Percentiles rank a stretch among this genome's conserved stretches.
Evolutionary conservation across 768 basidiomycete species (phyloP).

Genomic region (Termitomyces sp.): DNA sequence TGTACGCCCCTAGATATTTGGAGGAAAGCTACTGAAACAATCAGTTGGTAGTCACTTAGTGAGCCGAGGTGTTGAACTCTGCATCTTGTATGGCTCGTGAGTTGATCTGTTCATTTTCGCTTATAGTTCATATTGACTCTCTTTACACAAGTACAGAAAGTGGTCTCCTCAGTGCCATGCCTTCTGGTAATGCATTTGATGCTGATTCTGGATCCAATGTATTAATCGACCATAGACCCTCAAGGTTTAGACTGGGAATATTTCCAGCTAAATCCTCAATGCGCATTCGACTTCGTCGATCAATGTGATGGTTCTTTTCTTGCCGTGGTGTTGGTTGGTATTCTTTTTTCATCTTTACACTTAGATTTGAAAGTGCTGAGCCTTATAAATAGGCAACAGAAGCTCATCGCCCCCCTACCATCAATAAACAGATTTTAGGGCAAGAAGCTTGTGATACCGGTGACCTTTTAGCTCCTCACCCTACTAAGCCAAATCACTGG

Average conservation of each 20-base stretch:
- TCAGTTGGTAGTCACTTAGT: background rate
- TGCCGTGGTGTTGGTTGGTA: background rate
- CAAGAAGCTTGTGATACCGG: background rate
- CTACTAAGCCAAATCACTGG: background rate
- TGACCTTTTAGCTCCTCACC: background rate
- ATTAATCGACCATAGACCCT: background rate
- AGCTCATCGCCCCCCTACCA: background rate
- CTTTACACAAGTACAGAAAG: background rate
- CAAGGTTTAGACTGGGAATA: background rate
- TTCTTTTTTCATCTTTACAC: background rate
- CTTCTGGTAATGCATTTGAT: background rate
- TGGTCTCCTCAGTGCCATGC: background rate
- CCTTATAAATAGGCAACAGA: background rate
- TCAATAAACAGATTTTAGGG: background rate
- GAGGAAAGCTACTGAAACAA: background rate
- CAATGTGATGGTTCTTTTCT: background rate
- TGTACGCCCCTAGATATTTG: background rate
- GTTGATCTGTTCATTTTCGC: background rate
- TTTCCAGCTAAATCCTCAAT: slow-evolving; percentile 1
- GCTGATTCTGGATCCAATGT: background rate
- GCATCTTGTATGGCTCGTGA: background rate
- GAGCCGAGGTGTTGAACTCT: background rate
- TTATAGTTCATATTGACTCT: too few relatives aligned
- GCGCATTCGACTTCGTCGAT: background rate
- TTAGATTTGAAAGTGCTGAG: too few relatives aligned